Evolutionary conservation across 1,284 basidiomycete species (phyloP).

Genomic region (Tylopilus sp.): DNA sequence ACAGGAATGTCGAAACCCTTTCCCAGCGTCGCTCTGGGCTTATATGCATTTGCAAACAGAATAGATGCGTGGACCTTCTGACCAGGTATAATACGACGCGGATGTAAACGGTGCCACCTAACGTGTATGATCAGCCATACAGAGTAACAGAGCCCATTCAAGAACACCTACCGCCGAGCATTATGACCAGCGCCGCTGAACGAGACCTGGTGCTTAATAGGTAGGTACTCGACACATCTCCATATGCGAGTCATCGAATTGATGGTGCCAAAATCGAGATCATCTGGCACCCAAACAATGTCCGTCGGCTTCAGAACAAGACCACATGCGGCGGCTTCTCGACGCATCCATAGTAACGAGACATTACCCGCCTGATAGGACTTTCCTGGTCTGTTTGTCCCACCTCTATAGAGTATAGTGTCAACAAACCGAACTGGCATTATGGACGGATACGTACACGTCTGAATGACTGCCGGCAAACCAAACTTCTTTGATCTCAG

Average conservation of each 20-base stretch:
- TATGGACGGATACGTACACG: slow-evolving; percentile 23
- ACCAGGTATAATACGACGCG: slow-evolving; percentile 31
- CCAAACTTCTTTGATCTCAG: slow-evolving; percentile 34
- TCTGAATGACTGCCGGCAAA: slow-evolving; percentile 36
- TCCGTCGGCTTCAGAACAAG: slow-evolving; percentile 24
- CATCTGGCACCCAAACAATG: slow-evolving; percentile 26
- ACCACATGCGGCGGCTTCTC: slow-evolving; percentile 23
- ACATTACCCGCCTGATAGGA: slow-evolving; percentile 22
- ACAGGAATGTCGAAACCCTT: slow-evolving; percentile 4
- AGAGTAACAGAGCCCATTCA: no score
- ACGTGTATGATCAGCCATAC: background rate
- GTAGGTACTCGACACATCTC: slow-evolving; percentile 26
- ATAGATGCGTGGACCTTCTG: slow-evolving; percentile 33
- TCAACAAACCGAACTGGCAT: background rate
- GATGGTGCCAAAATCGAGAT: slow-evolving; percentile 21
- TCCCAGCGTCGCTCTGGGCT: slow-evolving; percentile 13
- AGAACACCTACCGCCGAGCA: slow-evolving; percentile 13
- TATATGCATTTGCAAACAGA: slow-evolving; percentile 27
- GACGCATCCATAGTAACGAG: slow-evolving; percentile 31
- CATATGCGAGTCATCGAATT: slow-evolving; percentile 23
- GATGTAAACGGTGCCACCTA: slow-evolving; percentile 21
- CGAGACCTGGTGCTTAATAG: slow-evolving; percentile 30
- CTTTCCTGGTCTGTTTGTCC: slow-evolving; percentile 16
- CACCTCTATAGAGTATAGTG: slow-evolving; percentile 17
- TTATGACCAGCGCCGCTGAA: slow-evolving; percentile 13